Percentiles rank a stretch among this genome's conserved stretches.
Conservation (phyloP, 805 yeast genomes). For the Naumovozyma baii region DNA sequence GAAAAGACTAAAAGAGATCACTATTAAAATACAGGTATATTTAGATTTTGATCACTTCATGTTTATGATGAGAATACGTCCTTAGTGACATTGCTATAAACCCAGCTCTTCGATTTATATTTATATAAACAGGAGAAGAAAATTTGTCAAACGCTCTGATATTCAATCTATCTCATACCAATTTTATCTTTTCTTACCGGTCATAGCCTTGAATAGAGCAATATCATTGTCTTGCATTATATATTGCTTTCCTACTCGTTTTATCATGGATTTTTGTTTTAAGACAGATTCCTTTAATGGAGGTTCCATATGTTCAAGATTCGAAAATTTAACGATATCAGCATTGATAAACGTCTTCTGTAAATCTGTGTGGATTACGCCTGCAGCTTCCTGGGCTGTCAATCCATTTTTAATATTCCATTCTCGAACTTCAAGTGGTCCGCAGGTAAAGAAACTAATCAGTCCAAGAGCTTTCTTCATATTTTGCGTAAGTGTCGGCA, state of each 20-base stretch:
- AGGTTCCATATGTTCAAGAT: conserved; percentile 22
- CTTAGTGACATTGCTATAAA: conserved; percentile 32
- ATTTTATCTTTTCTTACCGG: conserved; percentile 40
- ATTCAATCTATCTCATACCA: conserved; percentile 2
- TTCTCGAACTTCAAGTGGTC: conserved; percentile 74
- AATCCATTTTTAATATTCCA: conserved; percentile 77
- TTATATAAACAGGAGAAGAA: conserved; percentile 24
- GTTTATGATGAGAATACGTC: conserved; percentile 33
- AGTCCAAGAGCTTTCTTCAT: conserved; percentile 63
- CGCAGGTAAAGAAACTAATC: conserved; percentile 82
- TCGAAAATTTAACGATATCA: conserved; percentile 59
- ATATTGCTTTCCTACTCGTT: conserved; percentile 55
- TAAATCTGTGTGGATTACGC: conserved; percentile 77
- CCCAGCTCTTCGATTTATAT: conserved; percentile 34
- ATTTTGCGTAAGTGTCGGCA: conserved; percentile 52
- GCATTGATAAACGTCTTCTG: conserved; percentile 75
- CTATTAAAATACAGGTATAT: neutral
- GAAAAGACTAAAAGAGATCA: no score
- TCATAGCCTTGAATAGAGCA: conserved; percentile 60
- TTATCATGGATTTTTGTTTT: conserved; percentile 22
- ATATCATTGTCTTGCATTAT: conserved; percentile 79
- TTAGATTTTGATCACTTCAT: conserved; percentile 3
- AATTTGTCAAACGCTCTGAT: conserved; percentile 33
- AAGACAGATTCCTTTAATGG: conserved; percentile 21
- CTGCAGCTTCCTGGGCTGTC: conserved; percentile 84